Base-by-base conservation (phyloP, 1,284 basidiomycete genomes). In the Vanrija pseudolonga region DNA sequence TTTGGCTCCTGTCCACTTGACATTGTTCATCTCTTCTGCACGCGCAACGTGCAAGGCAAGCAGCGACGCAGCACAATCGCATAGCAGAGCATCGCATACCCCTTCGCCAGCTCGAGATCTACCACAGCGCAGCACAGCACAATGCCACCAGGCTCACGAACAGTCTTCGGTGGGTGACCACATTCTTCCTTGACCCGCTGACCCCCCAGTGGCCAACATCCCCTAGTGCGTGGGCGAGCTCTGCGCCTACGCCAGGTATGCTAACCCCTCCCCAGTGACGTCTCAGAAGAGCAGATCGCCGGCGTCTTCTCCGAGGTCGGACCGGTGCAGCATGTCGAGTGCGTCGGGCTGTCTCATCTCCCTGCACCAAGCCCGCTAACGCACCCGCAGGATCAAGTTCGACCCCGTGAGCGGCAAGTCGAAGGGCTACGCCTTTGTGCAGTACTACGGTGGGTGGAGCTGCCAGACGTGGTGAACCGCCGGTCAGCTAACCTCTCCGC, bases 371-470 rank as follows among this genome's bases (percentile, higher is more conserved):
- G 19, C 23, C 5, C 22, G 28, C 48, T 50, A 12, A 56, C 49
- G 7, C n/a, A n/a, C 6, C n/a, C 37, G 12, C 68, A 94, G 93
- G 70, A 84, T 96, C 60, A 94, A 98, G 50, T 97, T 93, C 77
- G 95, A 98, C 79, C 82, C 90, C 64, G 89, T 92, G 56, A 96
- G 93, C 18, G 93, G 94, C 53, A 92, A 95, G 74, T 90, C 93
- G 47, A 92, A 90, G 77, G 95, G 96, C 15, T 98, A 96, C 72
- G 95, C 94, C 14, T 97, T 97, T 73, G 94, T 93, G 79, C 92
- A 96, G 82, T 97, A 92, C 73, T 86, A 89, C 67, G 91, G 91
- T 93, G 81, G 76, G 84, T 57, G 49, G 32, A 4, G 32, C 32
- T 2, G 26, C 24, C n/a, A n/a, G n/a, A n/a, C 24, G 24, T 26